Evolutionary conservation across 768 basidiomycete species (phyloP).

Genomic region (Amanita pallidorosea): DNA sequence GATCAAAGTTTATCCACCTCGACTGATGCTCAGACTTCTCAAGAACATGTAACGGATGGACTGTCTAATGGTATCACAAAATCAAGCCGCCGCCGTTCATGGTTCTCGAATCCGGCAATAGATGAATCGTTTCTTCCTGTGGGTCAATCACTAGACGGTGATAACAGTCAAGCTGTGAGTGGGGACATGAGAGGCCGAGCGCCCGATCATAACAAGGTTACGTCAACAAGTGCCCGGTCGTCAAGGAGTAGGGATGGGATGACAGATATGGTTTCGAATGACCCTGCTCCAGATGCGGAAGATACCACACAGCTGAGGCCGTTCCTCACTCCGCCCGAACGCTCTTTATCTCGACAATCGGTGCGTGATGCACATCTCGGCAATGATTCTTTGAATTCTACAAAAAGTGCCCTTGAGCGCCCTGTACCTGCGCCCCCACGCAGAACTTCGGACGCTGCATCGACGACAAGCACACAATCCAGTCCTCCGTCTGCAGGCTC

Average conservation of each 20-base stretch:
- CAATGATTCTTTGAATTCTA: not conserved
- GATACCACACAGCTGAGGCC: conserved; percentile 3
- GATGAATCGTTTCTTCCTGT: conserved; percentile 20
- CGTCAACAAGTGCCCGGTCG: not conserved
- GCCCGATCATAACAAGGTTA: conserved; percentile 16
- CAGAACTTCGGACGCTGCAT: conserved; percentile 19
- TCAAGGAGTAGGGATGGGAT: not conserved
- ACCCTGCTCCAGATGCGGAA: conserved; percentile 4
- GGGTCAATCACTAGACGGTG: conserved; percentile 10
- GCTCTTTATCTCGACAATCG: conserved; percentile 37
- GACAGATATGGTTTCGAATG: not conserved
- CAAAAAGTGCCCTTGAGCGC: not conserved
- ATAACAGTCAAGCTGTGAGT: conserved; percentile 2
- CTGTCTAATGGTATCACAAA: not conserved
- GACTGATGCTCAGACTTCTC: not conserved
- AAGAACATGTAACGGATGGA: not conserved
- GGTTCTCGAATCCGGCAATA: conserved; percentile 40
- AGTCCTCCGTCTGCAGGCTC: conserved; percentile 25
- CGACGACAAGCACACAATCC: conserved; percentile 21
- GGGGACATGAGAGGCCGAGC: conserved; percentile 26
- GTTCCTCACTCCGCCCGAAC: conserved; percentile 16
- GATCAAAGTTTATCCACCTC: not conserved
- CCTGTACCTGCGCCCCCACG: conserved; percentile 22
- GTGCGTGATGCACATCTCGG: conserved; percentile 18
- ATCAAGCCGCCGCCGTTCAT: conserved; percentile 34